Base-by-base conservation (phyloP, 2,329 filamentous ascomycete species). In the Monilinia fructigena region DNA sequence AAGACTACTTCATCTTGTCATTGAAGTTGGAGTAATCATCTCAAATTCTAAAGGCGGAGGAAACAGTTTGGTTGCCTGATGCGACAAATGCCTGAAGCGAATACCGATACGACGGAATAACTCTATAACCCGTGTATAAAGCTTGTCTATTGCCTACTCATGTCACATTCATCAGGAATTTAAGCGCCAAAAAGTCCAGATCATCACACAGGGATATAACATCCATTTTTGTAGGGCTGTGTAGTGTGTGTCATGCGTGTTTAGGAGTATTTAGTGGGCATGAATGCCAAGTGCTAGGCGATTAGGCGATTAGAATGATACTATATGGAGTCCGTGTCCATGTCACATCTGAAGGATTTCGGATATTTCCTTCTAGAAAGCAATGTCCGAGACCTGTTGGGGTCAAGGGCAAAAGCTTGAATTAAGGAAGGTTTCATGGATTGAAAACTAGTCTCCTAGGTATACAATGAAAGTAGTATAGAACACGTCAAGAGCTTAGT, bases 11-110 rank as follows among this genome's bases (percentile, higher is more conserved):
- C 40, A 16, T 42, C 40, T 42, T 42, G 40, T 42, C 40, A 42
- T 16, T 16, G 40, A 42, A 42, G 12, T 42, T 42, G 40, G 31
- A 35, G 31, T 7, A 35, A 35, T 35, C 31, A 35, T 35, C 31
- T 35, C 31, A 35, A 35, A 8, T 35, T 38, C 14, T 23, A 7
- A 55, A 40, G 38, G 38, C 31, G 7, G n/a, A 20, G 28, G 12
- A 20, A 18, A 26, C 14, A 56, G 26, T 35, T 35, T 42, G 6
- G 10, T 56, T 56, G 55, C 35, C 55, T 56, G 35, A 56, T 56
- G 55, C 55, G 20, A 18, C 3, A 4, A 26, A 40, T 56, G 55
- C 55, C 55, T 56, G 55, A 56, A 26, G 35, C 55, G 35, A 56
- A 56, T 56, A 42, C 55, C 26, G 20, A 42, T 56, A 55, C 54